Evolutionary conservation across 164 flowering plant species (phyloP).

Genomic region (Chimonanthus salicifolius): DNA sequence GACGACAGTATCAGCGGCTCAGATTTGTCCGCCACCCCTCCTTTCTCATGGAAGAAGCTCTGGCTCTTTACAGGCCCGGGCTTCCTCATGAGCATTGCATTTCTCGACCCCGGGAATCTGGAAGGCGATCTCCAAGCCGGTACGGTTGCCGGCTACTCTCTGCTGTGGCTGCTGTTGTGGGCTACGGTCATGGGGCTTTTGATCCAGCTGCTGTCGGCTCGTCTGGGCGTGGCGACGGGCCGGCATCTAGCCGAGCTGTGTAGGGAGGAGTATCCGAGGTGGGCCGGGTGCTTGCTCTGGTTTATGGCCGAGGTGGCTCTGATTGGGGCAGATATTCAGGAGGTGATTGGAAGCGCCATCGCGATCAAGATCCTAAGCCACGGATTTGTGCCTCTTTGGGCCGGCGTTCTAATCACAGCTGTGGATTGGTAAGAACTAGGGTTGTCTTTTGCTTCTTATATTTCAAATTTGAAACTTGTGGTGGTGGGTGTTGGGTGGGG

Average conservation of each 20-base stretch:
- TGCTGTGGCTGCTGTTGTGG: conserved; percentile 62
- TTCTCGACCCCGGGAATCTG: conserved; percentile 60
- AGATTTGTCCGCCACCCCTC: conserved; percentile 19
- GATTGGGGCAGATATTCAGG: conserved; percentile 69
- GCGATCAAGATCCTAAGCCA: conserved; percentile 50
- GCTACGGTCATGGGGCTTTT: conserved; percentile 58
- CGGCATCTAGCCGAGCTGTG: conserved; percentile 53
- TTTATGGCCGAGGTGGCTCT: conserved; percentile 61
- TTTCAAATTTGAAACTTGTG: no score
- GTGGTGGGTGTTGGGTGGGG: no score
- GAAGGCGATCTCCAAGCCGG: conserved; percentile 66
- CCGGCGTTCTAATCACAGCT: conserved; percentile 65
- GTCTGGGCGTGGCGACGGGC: conserved; percentile 58
- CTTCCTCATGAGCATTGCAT: conserved; percentile 57
- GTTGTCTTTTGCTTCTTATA: no score
- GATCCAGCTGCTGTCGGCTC: conserved; percentile 48
- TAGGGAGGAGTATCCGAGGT: conserved; percentile 50
- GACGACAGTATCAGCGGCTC: neutral
- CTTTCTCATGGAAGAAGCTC: conserved; percentile 53
- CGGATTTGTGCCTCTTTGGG: conserved; percentile 64
- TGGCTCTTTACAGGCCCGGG: conserved; percentile 64
- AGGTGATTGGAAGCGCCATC: conserved; percentile 64
- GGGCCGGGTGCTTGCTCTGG: conserved; percentile 49
- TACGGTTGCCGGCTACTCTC: conserved; percentile 58
- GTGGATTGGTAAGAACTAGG: conserved; percentile 41